Base-by-base conservation (phyloP, 2,329 filamentous ascomycete genomes). In the Cordyceps cateniannulata region DNA sequence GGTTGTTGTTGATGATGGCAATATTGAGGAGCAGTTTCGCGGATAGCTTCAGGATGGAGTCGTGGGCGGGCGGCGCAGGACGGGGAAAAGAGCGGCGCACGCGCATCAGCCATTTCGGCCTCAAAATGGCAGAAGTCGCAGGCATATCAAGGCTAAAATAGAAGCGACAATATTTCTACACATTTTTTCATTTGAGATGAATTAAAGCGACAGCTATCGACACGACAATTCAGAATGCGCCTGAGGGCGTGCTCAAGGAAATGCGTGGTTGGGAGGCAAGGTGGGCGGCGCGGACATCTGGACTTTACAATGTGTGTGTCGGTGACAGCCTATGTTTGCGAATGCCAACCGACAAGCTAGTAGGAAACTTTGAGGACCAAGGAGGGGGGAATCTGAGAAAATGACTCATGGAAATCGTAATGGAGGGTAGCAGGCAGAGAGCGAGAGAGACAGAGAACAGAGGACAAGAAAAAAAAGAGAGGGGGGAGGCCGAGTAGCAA, bases 141-240 rank as follows among this genome's bases (percentile, higher is more conserved):
- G 14, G 9, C 32, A 63, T 68, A 58, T 63, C 63, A 52, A 47
- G 52, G 29, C 29, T 59, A 12, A 61, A 50, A 53, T 62, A 20
- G 50, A 60, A 53, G 54, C 47, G 20, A 55, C 44, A 20, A 42
- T 3, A 32, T 20, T 59, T 59, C 35, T 59, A 14, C 12, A 22
- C 9, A 5, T 1, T 22, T 22, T 42, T 22, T 14, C 12, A 9
- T 6, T 16, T 49, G 47, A 51, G 16, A 32, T 29, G 14, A 50
- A 29, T 44, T 42, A 10, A 42, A 25, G 45, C 45, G 56, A 59
- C 22, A 49, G 55, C 56, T 56, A 32, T 50, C 64, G 58, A 44
- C 53, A 62, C 49, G 60, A 66, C 65, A 72, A 72, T 69, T 63
- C 55, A 62, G 65, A 66, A 71, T 72, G 72, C 71, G 72, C 72